A percentile compares a stretch with the other conserved stretches of the same genome.
Evolutionary conservation across 2,329 filamentous ascomycete species (phyloP).

Genomic region (Paramyrothecium sp.): DNA sequence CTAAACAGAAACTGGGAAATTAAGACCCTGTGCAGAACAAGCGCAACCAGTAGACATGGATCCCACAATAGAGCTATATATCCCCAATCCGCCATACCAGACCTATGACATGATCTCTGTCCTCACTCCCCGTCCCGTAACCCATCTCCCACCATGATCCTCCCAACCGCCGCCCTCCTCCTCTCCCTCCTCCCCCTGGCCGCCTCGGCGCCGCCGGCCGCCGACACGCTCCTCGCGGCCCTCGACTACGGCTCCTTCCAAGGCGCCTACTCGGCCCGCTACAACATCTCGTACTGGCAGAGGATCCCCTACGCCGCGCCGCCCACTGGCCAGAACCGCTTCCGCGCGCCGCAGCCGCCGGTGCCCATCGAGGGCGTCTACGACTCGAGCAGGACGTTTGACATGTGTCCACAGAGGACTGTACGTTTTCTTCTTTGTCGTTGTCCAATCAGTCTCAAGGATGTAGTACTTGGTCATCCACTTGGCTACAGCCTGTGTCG

Average conservation of each 20-base stretch:
- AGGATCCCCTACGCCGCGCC: conserved; percentile 1
- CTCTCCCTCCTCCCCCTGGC: background rate
- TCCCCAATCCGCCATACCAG: no score
- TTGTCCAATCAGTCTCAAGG: background rate
- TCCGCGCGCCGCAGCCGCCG: background rate
- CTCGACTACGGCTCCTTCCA: conserved; percentile 1
- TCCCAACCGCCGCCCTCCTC: background rate
- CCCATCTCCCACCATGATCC: no score
- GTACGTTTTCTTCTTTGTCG: background rate
- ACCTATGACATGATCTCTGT: no score
- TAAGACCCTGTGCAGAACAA: no score
- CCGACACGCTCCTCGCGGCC: background rate
- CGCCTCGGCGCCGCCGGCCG: background rate
- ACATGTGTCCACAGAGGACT: conserved; percentile 1
- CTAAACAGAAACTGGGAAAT: no score
- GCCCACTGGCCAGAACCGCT: background rate
- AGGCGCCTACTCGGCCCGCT: background rate
- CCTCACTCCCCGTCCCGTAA: no score
- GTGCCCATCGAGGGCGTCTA: background rate
- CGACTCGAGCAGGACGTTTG: background rate
- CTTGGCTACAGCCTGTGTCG: no score
- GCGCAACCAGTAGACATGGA: no score
- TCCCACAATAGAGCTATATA: no score
- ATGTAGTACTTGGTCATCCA: no score
- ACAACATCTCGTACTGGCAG: conserved; percentile 3